Evolutionary conservation across 1,284 basidiomycete species (phyloP), one percentile per base, ranked within the genome.

Genomic region (Dichomitus squalens): DNA sequence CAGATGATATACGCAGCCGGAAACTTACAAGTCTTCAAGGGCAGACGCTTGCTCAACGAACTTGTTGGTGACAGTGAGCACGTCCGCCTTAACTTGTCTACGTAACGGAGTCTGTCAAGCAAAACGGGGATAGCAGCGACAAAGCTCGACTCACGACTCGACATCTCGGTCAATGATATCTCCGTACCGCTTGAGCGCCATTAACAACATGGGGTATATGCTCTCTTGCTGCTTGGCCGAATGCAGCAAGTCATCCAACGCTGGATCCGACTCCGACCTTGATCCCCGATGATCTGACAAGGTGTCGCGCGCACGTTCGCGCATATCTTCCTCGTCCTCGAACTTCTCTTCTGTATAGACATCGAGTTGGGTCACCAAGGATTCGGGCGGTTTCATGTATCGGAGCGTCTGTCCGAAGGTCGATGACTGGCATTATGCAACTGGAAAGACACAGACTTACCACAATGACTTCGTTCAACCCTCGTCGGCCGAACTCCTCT

Each of bases 341-440:
- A 90, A 90, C 66, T 93, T 92, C 70, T 95, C 93, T 63, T 96
- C 93, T 0, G 84, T 82, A 65, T 94, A 96, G 16, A 93, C 81
- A 61, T 90, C 84, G 6, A 95, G 76, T 66, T 96, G 93, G 0
- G 81, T 88, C 16, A 88, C 68, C 29, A 95, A 75, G 1, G 73
- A 72, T 43, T 94, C 92, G 11, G 93, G 90, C 1, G 92, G 90
- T 64, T 85, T 83, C 41, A 88, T 76, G 65, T 93, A 92, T 60
- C 87, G 82, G 5, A 95, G 74, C 2, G 84, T 81, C 90, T 94
- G 52, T 0, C 7, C 1, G 48, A 47, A 49, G 2, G 51, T 11
- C 51, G 14, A 43, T 52, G 27, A 46, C 18, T 20, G 16, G 39
- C 21, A 36, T 51, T n/a, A 53, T 23, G 36, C 34, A 9, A 23